Conservation (phyloP, 2,329 filamentous ascomycete genomes). For the Fusarium sp. region DNA sequence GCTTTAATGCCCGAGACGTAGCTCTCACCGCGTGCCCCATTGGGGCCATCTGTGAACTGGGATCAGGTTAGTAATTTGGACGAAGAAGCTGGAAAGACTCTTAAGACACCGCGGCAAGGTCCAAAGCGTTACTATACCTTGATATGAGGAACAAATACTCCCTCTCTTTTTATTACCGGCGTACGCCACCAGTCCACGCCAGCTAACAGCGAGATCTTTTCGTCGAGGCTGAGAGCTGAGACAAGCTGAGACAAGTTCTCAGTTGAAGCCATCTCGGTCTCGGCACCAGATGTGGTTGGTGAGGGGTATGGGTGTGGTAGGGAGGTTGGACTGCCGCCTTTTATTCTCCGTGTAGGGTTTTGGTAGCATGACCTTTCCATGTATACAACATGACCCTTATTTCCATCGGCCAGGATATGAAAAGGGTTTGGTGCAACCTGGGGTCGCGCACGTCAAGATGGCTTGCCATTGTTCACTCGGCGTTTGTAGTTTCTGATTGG, state of each 20-base stretch:
- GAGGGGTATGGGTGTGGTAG: not conserved
- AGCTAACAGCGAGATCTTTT: not conserved
- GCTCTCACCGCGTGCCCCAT: not conserved
- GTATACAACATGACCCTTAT: no score
- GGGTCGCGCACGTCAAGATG: no score
- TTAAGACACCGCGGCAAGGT: no score
- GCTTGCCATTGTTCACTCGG: no score
- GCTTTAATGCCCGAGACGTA: conserved; percentile 5
- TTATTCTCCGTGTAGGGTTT: no score
- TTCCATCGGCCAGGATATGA: no score
- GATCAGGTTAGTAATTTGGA: not conserved
- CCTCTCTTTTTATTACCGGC: not conserved
- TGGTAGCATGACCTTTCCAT: no score
- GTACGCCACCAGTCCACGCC: conserved; percentile 4
- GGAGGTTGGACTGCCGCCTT: no score
- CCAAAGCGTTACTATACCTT: not conserved
- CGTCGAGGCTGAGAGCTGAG: not conserved
- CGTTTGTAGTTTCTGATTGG: no score
- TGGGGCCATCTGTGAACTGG: not conserved
- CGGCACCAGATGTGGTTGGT: no score
- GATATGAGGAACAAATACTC: conserved; percentile 2
- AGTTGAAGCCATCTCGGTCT: not conserved
- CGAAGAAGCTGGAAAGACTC: no score
- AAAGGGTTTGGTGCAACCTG: no score
- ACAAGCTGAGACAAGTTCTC: not conserved